Evolutionary conservation across 1,284 basidiomycete genomes (phyloP).

Genomic region (Exobasidium cylindrosporum): DNA sequence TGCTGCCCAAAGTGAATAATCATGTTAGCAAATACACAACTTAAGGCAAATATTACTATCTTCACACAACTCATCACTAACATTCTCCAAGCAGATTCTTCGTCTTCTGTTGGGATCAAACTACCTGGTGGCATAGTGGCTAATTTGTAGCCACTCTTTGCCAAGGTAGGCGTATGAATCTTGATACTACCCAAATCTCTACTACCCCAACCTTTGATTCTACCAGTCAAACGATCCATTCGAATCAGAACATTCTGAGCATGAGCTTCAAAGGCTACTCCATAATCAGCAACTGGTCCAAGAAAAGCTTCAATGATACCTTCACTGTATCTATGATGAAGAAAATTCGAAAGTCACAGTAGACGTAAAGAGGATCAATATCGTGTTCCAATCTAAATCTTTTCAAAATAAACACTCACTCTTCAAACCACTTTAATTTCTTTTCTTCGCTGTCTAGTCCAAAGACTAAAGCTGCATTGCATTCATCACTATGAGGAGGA

Average conservation of each 20-base stretch:
- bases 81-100: background rate
- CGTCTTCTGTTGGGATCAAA: slow-evolving; percentile 1
- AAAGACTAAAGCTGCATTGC: no score
- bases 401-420: no score
- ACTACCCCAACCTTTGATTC: background rate
- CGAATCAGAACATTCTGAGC: slow-evolving; percentile 1
- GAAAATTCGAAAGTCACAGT: background rate
- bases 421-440: no score
- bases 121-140: background rate
- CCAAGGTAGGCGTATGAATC: background rate
- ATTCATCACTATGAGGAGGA: no score
- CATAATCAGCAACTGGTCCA: background rate
- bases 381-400: no score
- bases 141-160: background rate
- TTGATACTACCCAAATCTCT: background rate
- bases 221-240: background rate
- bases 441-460: no score
- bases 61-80: no score
- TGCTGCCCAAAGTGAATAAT: no score
- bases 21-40: no score
- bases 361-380: background rate
- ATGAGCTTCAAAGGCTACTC: background rate
- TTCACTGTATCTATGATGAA: slow-evolving; percentile 1
- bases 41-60: no score
- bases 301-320: background rate